A percentile compares a stretch with the other conserved stretches of the same genome.
These are phyloP conservation scores for Thalassiosira pacifica DNA, from an alignment of 352 stramenopile genomes.

Conservation along the genomic window DNA sequence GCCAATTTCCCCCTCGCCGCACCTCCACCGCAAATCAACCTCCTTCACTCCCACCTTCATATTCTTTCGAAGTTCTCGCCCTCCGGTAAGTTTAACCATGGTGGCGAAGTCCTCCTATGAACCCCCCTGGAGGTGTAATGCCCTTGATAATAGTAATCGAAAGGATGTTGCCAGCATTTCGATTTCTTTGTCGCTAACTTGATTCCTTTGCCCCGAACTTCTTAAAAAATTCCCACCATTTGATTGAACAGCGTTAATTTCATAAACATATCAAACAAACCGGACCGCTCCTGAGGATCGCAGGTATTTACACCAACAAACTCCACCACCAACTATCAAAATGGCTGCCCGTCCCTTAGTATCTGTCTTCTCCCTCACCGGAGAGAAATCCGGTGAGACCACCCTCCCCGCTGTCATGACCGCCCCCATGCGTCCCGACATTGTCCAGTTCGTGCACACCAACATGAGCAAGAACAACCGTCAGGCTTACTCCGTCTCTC, in stretches of 20 bases:
- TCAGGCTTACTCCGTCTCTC: conserved; percentile 98
- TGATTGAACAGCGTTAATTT: not conserved
- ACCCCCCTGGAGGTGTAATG: not conserved
- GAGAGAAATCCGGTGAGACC: conserved; percentile 91
- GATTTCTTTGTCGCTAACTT: too few relatives aligned
- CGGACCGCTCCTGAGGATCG: conserved; percentile 76
- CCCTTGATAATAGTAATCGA: not conserved
- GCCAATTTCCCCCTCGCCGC: conserved; percentile 60
- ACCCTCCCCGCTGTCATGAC: conserved; percentile 96
- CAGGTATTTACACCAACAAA: conserved; percentile 60
- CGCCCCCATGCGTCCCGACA: conserved; percentile 97
- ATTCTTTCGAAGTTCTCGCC: not conserved
- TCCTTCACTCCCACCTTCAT: conserved; percentile 14
- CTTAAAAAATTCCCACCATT: not conserved
- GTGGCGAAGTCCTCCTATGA: not conserved
- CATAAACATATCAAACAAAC: conserved; percentile 27
- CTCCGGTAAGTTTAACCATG: not conserved
- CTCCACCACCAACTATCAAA: conserved; percentile 57
- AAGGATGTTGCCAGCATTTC: too few relatives aligned
- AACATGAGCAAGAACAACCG: conserved; percentile 99
- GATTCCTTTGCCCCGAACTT: not conserved
- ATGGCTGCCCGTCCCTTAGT: conserved; percentile 95
- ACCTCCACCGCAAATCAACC: conserved; percentile 29
- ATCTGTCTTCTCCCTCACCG: conserved; percentile 92
- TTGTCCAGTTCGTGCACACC: conserved; percentile 99